Conservation (phyloP, 106 monocot species). For the Dioscorea zingiberensis region DNA sequence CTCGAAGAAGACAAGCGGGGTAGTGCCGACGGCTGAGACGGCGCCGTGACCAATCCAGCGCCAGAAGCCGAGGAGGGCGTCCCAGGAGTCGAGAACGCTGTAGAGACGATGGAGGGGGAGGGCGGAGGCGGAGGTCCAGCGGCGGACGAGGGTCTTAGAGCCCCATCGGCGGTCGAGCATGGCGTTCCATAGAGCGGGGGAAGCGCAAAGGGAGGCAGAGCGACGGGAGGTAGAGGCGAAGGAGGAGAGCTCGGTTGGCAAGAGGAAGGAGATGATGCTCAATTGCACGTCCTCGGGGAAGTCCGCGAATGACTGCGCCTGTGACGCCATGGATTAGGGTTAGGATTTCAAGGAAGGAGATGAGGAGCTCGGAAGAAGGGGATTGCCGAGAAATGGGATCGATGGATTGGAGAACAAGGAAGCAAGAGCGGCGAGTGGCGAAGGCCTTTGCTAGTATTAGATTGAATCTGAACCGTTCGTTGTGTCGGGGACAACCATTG, state of each 20-base stretch:
- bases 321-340: no score
- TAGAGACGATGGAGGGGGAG: slow-evolving; percentile 13
- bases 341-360: neutral
- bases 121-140: slow-evolving; percentile 18
- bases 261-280: slow-evolving; percentile 60
- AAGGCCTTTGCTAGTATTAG: no score
- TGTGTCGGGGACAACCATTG: no score
- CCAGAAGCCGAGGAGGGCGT: slow-evolving; percentile 71
- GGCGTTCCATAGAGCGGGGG: slow-evolving; percentile 39
- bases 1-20: slow-evolving; percentile 63
- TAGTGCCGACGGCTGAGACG: neutral
- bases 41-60: slow-evolving; percentile 41
- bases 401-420: no score
- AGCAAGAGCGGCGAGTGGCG: no score
- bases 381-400: neutral
- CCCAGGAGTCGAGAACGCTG: slow-evolving; percentile 31
- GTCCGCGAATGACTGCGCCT: slow-evolving; percentile 35
- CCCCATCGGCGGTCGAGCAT: slow-evolving; percentile 72
- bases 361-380: neutral
- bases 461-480: no score
- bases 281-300: slow-evolving; percentile 76
- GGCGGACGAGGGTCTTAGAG: slow-evolving; percentile 27
- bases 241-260: slow-evolving; percentile 29
- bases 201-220: slow-evolving; percentile 41
- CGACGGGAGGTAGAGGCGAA: slow-evolving; percentile 55